These are phyloP conservation scores for Rhizopogon parksii DNA, from an alignment of 1,284 basidiomycete genomes.

Conservation along the genomic window DNA sequence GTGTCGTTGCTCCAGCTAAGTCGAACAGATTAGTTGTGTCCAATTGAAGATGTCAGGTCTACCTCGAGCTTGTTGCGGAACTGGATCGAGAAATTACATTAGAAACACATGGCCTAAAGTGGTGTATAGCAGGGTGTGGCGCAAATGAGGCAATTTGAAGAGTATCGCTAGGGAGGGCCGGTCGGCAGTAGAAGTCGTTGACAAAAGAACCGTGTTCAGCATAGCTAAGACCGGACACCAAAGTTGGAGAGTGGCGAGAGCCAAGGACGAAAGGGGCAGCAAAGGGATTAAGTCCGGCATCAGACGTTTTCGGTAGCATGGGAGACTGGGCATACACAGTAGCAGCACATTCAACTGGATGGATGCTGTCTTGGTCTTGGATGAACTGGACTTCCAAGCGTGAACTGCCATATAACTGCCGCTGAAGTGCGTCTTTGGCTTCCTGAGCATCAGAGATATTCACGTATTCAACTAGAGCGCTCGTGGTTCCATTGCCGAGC, in stretches of 20 bases:
- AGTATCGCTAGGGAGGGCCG: conserved; percentile 18
- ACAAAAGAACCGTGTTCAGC: conserved; percentile 5
- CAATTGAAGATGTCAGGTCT: conserved; percentile 10
- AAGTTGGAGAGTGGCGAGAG: conserved; percentile 9
- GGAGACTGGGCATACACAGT: conserved; percentile 7
- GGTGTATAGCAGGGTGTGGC: conserved; percentile 24
- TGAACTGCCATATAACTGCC: conserved; percentile 52
- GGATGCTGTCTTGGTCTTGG: conserved; percentile 21
- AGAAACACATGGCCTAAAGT: conserved; percentile 14
- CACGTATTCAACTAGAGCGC: conserved; percentile 57
- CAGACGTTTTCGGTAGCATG: conserved; percentile 13
- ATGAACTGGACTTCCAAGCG: conserved; percentile 44
- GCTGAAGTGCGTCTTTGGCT: conserved; percentile 51
- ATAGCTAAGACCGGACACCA: neutral
- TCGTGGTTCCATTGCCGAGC: conserved; percentile 36
- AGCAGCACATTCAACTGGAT: conserved; percentile 13
- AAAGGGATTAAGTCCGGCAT: conserved; percentile 29
- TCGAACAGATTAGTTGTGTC: neutral
- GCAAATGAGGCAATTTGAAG: conserved; percentile 18
- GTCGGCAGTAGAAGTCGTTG: conserved; percentile 7
- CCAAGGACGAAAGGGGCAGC: conserved; percentile 25
- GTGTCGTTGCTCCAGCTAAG: conserved; percentile 28
- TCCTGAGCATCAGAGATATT: conserved; percentile 49
- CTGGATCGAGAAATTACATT: conserved; percentile 28
- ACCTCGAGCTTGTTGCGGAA: conserved; percentile 32